phyloP scores from a whole-genome alignment of 2,329 filamentous ascomycete genomes.

The Xylariomycetidae sp. region DNA sequence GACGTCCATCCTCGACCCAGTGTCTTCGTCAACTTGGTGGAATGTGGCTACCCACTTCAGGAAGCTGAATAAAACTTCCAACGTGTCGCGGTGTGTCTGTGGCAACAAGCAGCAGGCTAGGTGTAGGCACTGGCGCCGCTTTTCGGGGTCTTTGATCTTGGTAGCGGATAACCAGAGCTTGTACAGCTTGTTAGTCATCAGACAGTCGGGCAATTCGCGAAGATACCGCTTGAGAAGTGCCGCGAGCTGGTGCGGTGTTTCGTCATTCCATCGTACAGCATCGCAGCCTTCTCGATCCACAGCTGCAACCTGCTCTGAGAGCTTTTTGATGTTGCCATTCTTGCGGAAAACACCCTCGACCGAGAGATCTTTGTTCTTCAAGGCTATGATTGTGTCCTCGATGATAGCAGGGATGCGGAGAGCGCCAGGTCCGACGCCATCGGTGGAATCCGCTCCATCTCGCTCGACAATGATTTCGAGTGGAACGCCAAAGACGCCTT shows the following conservation, averaged over 20 bases:
- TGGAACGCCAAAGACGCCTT: slow-evolving; percentile 86
- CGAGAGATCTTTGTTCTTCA: slow-evolving; percentile 98
- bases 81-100: slow-evolving; percentile 84
- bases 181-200: slow-evolving; percentile 93
- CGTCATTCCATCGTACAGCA: slow-evolving; percentile 76
- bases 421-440: slow-evolving; percentile 87
- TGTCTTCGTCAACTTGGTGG: slow-evolving; percentile 93
- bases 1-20: slow-evolving; percentile 97
- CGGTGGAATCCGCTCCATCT: slow-evolving; percentile 94
- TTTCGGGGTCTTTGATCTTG: slow-evolving; percentile 76
- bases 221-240: slow-evolving; percentile 93
- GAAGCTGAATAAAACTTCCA: slow-evolving; percentile 94
- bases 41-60: slow-evolving; percentile 97
- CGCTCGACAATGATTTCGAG: slow-evolving; percentile 85
- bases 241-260: slow-evolving; percentile 89
- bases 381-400: slow-evolving; percentile 89
- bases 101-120: slow-evolving; percentile 87
- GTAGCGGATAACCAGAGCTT: slow-evolving; percentile 84
- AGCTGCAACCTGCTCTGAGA: slow-evolving; percentile 77
- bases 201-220: slow-evolving; percentile 85
- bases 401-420: slow-evolving; percentile 88
- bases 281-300: slow-evolving; percentile 85
- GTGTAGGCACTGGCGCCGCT: slow-evolving; percentile 79
- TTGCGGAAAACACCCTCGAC: slow-evolving; percentile 98
- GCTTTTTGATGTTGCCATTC: slow-evolving; percentile 95